Base-by-base conservation (phyloP, 164 flowering plant species). In the Piper betle region DNA sequence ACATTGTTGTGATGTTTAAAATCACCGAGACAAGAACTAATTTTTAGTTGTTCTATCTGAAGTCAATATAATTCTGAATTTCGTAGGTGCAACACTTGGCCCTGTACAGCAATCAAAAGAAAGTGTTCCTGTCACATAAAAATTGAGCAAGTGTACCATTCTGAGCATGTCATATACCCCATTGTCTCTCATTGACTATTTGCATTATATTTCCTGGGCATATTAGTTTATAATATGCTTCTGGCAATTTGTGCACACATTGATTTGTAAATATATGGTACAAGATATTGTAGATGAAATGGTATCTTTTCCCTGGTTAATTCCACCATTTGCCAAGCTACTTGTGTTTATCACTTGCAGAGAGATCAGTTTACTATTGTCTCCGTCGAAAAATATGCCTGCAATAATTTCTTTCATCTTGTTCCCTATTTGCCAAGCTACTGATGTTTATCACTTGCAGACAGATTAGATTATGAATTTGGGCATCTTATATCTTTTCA, bases 81-180 rank as follows among this genome's bases (percentile, higher is more conserved):
- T 69, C 78, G 33, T 55, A 82, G 85, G 84, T 19, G 66, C 80
- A 43, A 20, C 82, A 5, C 63, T 78, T 42, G 81, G 74, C 58
- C 70, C 76, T 57, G 63, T 77, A 64, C 84, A 81, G 70, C 80
- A 80, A 64, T 75, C 78, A 33, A 75, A 75, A 42, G 84, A 81
- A 70, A 80, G 81, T 70, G 82, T 83, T 72, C 81, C 77, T 39
- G 84, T 80, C 71, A 57, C 72, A 55, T 82, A 74, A 62, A 38
- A 43, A 18, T 38, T 8, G 16, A 15, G 5, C 8, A 10, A 33
- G 25, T 33, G 2, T 55, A 38, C 3, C 33, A 25, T 7, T 13
- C 6, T 33, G 58, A 38, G 15, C 15, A 10, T 4, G 15, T 46
- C 50, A 46, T 46, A 10, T 46, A 10, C 50, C 15, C 11, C 50